Evolutionary conservation across 2,329 filamentous ascomycete genomes (phyloP), one percentile per base, ranked within the genome.

Genomic region (Lasiodiplodia citricola): DNA sequence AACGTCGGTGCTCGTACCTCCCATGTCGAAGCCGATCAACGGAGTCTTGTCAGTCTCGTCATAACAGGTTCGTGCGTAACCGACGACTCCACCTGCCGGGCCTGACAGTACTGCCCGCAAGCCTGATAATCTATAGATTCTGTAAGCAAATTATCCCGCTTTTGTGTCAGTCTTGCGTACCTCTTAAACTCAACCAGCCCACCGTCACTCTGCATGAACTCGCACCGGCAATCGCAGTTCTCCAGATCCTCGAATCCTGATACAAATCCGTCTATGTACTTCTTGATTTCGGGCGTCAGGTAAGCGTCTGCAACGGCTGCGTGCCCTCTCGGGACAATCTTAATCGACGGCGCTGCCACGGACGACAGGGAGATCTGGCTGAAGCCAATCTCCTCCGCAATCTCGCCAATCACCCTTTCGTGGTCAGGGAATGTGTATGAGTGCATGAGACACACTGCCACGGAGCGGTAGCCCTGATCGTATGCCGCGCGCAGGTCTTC

Each of bases 121-220:
- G 23, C 78, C 77, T 28, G 71, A 72, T 67, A 80, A 77, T 28
- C 73, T 73, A 47, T 69, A 10, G 71, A 71, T 41, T 10, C 2
- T 47, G 44, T 47, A 11, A 47, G 44, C 18, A 47, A 6, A 0
- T 8, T 6, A 47, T 47, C 18, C 2, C 4, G 7, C 18, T 47
- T 10, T 6, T 21, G n/a, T 10, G 2, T 0, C 8, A 2, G 44
- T n/a, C 6, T n/a, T 21, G 10, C 44, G 44, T 47, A 47, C 44
- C 44, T 47, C 44, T 47, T 47, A 8, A 69, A 72, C 3, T 72
- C 71, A 16, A 73, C 74, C 10, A 78, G 70, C 8, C 75, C 76
- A 7, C 78, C 78, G 64, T 79, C 77, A 13, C 70, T 73, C 57
- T 78, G 76, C 76, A 79, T 79, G 68, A 79, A 78, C 66, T 78